These are phyloP conservation scores for Epichloe amarillans DNA, from an alignment of 2,329 filamentous ascomycete species.

Conservation along the genomic window DNA sequence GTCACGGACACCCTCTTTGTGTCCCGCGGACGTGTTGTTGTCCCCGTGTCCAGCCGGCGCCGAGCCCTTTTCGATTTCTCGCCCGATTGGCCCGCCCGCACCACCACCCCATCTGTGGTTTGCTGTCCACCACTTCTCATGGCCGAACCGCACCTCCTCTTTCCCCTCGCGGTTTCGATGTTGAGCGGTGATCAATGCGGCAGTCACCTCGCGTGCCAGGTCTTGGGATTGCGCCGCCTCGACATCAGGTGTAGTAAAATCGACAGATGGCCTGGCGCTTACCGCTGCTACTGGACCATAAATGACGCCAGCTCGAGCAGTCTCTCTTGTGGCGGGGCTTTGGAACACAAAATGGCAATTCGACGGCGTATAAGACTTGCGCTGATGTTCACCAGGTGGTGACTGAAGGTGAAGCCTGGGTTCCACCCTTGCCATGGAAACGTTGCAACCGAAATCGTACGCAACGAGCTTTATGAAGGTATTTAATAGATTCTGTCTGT, in stretches of 20 bases:
- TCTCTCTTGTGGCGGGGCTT: conserved; percentile 44
- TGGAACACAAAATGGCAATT: conserved; percentile 48
- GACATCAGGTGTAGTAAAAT: conserved; percentile 30
- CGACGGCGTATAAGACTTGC: conserved; percentile 43
- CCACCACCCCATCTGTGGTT: conserved; percentile 51
- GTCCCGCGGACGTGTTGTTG: conserved; percentile 20
- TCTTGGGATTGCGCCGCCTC: conserved; percentile 48
- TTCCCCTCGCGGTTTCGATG: conserved; percentile 45
- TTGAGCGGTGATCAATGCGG: conserved; percentile 49
- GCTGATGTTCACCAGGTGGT: conserved; percentile 17
- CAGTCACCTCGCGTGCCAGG: conserved; percentile 46
- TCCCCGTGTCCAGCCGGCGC: conserved; percentile 34
- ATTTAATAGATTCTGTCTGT: conserved; percentile 41
- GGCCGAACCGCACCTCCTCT: conserved; percentile 41
- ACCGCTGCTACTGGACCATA: conserved; percentile 50
- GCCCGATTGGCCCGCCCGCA: conserved; percentile 47
- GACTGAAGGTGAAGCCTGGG: conserved; percentile 43
- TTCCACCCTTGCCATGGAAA: conserved; percentile 41
- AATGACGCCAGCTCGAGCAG: conserved; percentile 43
- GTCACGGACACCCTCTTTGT: conserved; percentile 13
- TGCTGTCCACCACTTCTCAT: conserved; percentile 48
- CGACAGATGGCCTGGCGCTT: conserved; percentile 41
- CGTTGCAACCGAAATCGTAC: conserved; percentile 53
- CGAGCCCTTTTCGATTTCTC: conserved; percentile 39
- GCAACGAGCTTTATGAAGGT: conserved; percentile 51